Evolutionary conservation across 306 rosid genomes (phyloP), one percentile per base, ranked within the genome.

Genomic region (Benincasa hispida): DNA sequence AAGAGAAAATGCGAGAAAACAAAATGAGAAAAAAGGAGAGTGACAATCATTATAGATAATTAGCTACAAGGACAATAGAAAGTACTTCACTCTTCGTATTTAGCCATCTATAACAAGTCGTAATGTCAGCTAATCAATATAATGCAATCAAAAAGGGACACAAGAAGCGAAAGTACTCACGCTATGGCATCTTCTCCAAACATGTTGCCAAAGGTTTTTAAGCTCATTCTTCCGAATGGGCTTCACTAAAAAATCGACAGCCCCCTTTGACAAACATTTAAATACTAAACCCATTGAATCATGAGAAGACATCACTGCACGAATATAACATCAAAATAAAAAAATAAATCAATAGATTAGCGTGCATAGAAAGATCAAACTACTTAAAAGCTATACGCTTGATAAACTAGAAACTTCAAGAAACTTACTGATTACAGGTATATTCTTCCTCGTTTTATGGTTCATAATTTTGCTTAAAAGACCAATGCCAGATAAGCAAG

Each of bases 201-300:
- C 92, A 80, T 93, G 98, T 88, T 91, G 97, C 98, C 98, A 93
- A 35, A 93, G 92, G 86, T 87, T 93, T 84, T 93, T 93, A 57
- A 93, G 98, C 87, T 93, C 98, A 80, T 93, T 93, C 89, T 93
- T 93, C 81, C 98, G 92, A 77, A 93, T 87, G 61, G 98, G 98
- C 84, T 93, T 93, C 65, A 87, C 98, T 75, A 93, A 86, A 87
- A 91, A 91, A 78, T 93, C 98, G 78, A 91, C 96, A 56, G 98
- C 98, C 27, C 98, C 98, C 87, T 86, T 93, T 83, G 98, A 93
- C 83, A 93, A 87, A 85, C 98, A 93, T 87, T 93, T 91, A 70
- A 93, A 91, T 87, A 93, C 98, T 81, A 91, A 79, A 83, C 97
- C 96, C 97, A 90, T 93, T 56, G 98, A 91, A 76, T 91, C 98